Evolutionary conservation across 2,329 filamentous ascomycete species (phyloP).

Genomic region (Apiospora hydei): DNA sequence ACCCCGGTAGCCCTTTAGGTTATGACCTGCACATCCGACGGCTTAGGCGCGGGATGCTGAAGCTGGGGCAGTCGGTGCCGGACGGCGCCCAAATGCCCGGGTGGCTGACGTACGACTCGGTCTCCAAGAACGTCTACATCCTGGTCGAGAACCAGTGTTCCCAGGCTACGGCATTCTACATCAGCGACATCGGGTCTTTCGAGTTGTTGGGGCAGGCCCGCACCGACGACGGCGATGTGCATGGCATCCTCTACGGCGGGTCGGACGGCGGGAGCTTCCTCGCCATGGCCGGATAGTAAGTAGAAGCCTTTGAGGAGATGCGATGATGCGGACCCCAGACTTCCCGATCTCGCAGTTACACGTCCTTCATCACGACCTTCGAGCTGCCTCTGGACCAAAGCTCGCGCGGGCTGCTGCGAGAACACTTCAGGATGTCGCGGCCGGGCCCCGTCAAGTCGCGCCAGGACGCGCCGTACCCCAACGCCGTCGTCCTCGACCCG

Average conservation of each 20-base stretch:
- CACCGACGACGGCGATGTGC: conserved; percentile 38
- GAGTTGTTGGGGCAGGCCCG: conserved; percentile 41
- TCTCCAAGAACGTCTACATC: conserved; percentile 42
- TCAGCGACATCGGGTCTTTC: conserved; percentile 39
- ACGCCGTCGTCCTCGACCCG: too few species aligned
- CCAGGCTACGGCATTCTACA: conserved; percentile 29
- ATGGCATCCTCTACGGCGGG: too few species aligned
- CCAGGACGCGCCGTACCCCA: too few species aligned
- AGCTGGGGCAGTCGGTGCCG: conserved; percentile 37
- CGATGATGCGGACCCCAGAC: too few species aligned
- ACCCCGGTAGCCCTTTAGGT: conserved; percentile 46
- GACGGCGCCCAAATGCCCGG: conserved; percentile 47
- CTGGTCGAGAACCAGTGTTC: conserved; percentile 45
- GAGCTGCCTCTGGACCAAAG: conserved; percentile 45
- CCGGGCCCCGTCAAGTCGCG: conserved; percentile 52
- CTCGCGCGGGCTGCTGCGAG: conserved; percentile 41
- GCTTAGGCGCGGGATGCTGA: conserved; percentile 35
- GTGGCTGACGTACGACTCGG: conserved; percentile 47
- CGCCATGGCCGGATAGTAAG: conserved; percentile 49
- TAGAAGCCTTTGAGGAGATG: too few species aligned
- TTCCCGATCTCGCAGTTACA: neutral
- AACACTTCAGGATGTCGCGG: conserved; percentile 50
- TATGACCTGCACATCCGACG: conserved; percentile 39
- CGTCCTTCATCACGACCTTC: conserved; percentile 50
- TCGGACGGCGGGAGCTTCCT: conserved; percentile 48